These are phyloP conservation scores for Beauveria bassiana DNA, from an alignment of 2,329 filamentous ascomycete species.

Conservation along the genomic window DNA sequence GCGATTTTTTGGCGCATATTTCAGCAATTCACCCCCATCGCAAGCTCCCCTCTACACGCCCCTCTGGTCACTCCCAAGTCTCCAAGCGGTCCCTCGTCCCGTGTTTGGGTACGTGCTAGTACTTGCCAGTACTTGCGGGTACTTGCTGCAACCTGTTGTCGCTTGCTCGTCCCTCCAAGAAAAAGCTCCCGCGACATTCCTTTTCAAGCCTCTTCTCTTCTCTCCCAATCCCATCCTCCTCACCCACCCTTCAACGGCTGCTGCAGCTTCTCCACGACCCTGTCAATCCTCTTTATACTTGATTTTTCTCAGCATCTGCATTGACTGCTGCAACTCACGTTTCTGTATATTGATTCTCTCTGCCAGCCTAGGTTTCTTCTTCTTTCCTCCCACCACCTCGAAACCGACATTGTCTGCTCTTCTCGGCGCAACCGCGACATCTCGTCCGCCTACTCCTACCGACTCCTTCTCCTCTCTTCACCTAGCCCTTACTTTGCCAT, in stretches of 20 bases:
- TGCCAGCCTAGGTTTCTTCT: slow-evolving; percentile 1
- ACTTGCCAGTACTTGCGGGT: too few relatives aligned
- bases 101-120: too few relatives aligned
- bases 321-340: neutral
- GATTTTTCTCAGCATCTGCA: neutral
- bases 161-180: neutral
- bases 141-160: too few relatives aligned
- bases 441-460: neutral
- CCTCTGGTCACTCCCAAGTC: too few relatives aligned
- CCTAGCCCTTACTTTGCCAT: neutral
- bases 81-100: too few relatives aligned
- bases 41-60: too few relatives aligned
- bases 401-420: neutral
- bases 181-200: neutral
- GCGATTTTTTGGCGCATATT: too few relatives aligned
- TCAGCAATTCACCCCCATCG: too few relatives aligned
- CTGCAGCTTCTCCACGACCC: neutral
- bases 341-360: slow-evolving; percentile 5
- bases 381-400: neutral
- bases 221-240: neutral
- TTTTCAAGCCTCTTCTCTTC: neutral
- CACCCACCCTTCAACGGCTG: neutral
- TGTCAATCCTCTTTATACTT: slow-evolving; percentile 6
- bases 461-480: slow-evolving; percentile 18
- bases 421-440: neutral